A percentile compares a stretch with the other conserved stretches of the same genome.
Evolutionary conservation across 2,329 filamentous ascomycete genomes (phyloP).

Genomic region (Pyricularia grisea): DNA sequence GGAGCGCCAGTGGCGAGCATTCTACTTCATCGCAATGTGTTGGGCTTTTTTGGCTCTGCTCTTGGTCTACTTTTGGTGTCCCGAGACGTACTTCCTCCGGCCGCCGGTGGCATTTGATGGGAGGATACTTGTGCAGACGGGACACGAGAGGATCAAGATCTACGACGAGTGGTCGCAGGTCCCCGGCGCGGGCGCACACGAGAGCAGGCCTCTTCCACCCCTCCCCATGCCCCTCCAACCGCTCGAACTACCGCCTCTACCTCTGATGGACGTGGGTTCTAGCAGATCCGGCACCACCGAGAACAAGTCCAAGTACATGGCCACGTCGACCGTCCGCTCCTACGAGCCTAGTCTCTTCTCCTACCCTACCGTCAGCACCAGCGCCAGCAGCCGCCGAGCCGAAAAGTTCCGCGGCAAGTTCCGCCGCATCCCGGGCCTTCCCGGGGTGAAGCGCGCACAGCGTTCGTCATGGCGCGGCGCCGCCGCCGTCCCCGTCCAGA

Average conservation of each 20-base stretch:
- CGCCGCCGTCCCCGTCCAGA: conserved; percentile 11
- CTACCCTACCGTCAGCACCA: not conserved
- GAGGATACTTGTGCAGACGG: conserved; percentile 25
- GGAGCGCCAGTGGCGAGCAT: conserved; percentile 19
- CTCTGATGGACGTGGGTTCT: not conserved
- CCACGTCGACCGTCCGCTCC: not conserved
- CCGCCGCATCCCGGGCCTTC: not conserved
- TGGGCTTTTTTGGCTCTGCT: conserved; percentile 16
- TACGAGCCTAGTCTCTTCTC: not conserved
- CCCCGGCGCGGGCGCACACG: conserved; percentile 5
- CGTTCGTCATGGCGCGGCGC: conserved; percentile 2
- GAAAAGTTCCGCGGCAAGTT: not conserved
- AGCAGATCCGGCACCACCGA: not conserved
- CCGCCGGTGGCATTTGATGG: conserved; percentile 29
- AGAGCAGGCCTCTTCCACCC: not conserved
- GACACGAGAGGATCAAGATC: conserved; percentile 25
- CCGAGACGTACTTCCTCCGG: conserved; percentile 29
- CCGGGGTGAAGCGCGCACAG: not conserved
- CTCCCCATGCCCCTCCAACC: not conserved
- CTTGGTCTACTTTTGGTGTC: conserved; percentile 19
- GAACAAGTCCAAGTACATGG: not conserved
- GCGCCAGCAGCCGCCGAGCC: not conserved
- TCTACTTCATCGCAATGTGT: conserved; percentile 21
- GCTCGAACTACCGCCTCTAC: not conserved
- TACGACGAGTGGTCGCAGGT: conserved; percentile 22